Conservation (phyloP, 768 basidiomycete genomes). For the Tylopilus plumbeoviolaceoides region DNA sequence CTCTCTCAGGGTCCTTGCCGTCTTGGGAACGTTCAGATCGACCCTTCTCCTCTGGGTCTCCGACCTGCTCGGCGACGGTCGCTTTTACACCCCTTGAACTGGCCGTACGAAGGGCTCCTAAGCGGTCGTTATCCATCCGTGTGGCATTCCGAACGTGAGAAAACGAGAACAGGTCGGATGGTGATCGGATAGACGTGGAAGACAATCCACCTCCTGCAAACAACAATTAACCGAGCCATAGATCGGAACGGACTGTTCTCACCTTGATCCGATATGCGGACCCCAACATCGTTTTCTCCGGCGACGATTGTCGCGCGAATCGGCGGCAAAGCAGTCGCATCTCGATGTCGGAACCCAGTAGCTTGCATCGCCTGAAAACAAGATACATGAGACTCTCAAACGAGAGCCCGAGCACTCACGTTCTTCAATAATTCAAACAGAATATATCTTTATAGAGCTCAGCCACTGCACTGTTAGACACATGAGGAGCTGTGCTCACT, state of each 20-base stretch:
- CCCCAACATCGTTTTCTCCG: slow-evolving; percentile 65
- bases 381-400: not conserved
- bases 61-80: slow-evolving; percentile 78
- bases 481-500: slow-evolving; percentile 42
- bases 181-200: slow-evolving; percentile 48
- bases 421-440: slow-evolving; percentile 89
- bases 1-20: slow-evolving; percentile 37
- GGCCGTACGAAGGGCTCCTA: slow-evolving; percentile 64
- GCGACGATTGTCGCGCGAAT: slow-evolving; percentile 75
- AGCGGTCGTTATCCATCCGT: slow-evolving; percentile 59
- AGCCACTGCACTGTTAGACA: not conserved
- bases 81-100: slow-evolving; percentile 64
- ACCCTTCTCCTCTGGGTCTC: slow-evolving; percentile 6
- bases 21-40: slow-evolving; percentile 16
- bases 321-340: slow-evolving; percentile 45
- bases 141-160: slow-evolving; percentile 78
- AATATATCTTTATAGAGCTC: slow-evolving; percentile 55
- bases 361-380: slow-evolving; percentile 64
- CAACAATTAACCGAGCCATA: not conserved
- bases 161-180: slow-evolving; percentile 85
- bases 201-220: slow-evolving; percentile 67
- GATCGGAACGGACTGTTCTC: not conserved
- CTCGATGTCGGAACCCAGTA: slow-evolving; percentile 49
- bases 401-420: slow-evolving; percentile 39
- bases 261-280: slow-evolving; percentile 94